Base-by-base conservation (phyloP, 768 basidiomycete species). In the Leucocoprinus sp. region DNA sequence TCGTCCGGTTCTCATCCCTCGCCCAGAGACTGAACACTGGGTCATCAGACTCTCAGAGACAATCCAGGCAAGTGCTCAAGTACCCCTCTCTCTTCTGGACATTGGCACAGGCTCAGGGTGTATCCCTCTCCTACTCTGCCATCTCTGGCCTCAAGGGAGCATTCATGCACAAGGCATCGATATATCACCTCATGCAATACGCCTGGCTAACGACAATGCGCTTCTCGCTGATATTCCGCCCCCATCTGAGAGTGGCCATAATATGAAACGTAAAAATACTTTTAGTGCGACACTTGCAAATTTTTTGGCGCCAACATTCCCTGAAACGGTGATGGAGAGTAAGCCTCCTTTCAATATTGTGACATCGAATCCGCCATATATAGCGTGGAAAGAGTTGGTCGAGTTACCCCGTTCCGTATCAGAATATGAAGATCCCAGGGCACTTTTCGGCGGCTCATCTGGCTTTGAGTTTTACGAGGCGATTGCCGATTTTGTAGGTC, bases 1-100 rank as follows among this genome's bases (percentile, higher is more conserved):
- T 14, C 69, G 84, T 2, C 95, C 95, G 1, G 80, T 83, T 14
- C 80, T 98, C 52, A 97, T 98, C 34, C 95, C 95, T 9, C 84
- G 95, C 11, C 88, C 93, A 35, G 95, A 99, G 63, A 99, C 95
- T 0, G 91, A 96, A 57, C 64, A 90, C 52, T 89, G 86, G 85
- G 69, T 82, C 5, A 60, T 78, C 7, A 72, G 70, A 41, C 74
- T 92, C 45, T 71, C 81, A 21, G 64, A 72, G 9, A 56, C 59
- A n/a, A 55, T 77, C 41, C 50, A 61, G 2, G 70, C 70, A 6
- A 58, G 62, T 12, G 52, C 61, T 29, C 52, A 61, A 44, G 59
- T 52, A 38, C 62, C 67, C 45, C 52, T 64, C 36, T 67, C 65
- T 23, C 62, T 93, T 21, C 69, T 97, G 24, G 95, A 99, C 65